Conservation (phyloP, 2,329 filamentous ascomycete species). For the Cladosporium sp. region DNA sequence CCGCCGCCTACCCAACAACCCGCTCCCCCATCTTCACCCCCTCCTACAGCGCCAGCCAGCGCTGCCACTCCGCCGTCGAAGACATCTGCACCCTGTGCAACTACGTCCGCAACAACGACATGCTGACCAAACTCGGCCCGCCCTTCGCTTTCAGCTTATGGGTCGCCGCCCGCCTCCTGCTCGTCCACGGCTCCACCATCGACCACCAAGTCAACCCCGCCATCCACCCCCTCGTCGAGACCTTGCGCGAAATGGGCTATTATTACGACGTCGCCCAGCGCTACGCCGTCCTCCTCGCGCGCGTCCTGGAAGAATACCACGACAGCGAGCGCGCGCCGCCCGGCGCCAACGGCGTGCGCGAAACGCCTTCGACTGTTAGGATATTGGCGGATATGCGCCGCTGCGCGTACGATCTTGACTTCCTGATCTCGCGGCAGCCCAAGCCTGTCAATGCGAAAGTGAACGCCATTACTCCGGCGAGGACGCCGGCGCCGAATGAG, state of each 20-base stretch:
- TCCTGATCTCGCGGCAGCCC: conserved; percentile 82
- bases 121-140: conserved; percentile 79
- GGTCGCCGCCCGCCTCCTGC: conserved; percentile 82
- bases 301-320: conserved; percentile 82
- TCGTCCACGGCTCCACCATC: conserved; percentile 88
- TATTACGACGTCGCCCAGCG: conserved; percentile 85
- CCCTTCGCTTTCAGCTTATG: conserved; percentile 91
- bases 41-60: conserved; percentile 79
- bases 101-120: conserved; percentile 72
- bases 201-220: conserved; percentile 79
- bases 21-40: conserved; percentile 86
- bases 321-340: conserved; percentile 65
- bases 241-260: conserved; percentile 74
- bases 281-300: conserved; percentile 75
- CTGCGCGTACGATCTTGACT: conserved; percentile 86
- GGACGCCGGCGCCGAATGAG: conserved; percentile 70
- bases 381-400: conserved; percentile 90
- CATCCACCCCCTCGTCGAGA: conserved; percentile 79
- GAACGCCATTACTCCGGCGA: conserved; percentile 34
- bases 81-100: conserved; percentile 76
- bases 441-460: conserved; percentile 13
- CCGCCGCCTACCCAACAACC: conserved; percentile 87
- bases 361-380: conserved; percentile 78
- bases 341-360: conserved; percentile 62
- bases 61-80: conserved; percentile 80